These are phyloP conservation scores for Cydonia oblonga DNA, from an alignment of 331 rosid genomes.

Conservation along the genomic window DNA sequence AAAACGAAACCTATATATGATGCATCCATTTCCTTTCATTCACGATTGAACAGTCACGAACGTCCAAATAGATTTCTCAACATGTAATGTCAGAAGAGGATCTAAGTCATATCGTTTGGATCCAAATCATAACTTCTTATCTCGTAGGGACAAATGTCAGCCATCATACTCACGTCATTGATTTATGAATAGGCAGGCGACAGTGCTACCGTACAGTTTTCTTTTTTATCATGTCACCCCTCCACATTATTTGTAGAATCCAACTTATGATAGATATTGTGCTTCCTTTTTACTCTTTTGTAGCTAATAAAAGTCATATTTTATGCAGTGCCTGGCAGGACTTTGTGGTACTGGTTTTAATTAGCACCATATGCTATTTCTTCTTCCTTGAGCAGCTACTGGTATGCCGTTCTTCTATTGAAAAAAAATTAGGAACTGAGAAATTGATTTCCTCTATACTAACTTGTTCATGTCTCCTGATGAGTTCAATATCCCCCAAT, in stretches of 20 bases:
- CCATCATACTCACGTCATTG: background rate
- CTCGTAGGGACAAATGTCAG: background rate
- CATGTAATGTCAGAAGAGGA: background rate
- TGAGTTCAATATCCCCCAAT: background rate
- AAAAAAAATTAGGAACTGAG: conserved; percentile 7
- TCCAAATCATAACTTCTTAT: background rate
- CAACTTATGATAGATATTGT: background rate
- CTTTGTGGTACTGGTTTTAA: conserved; percentile 81
- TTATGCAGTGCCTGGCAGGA: conserved; percentile 91
- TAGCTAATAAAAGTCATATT: conserved; percentile 8
- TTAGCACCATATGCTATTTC: conserved; percentile 92
- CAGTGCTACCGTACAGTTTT: background rate
- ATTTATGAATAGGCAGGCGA: background rate
- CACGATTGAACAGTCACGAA: background rate
- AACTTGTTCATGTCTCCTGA: background rate
- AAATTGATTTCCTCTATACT: background rate
- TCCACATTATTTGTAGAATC: background rate
- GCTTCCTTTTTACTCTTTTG: background rate
- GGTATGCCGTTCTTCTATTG: conserved; percentile 45
- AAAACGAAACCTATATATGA: background rate
- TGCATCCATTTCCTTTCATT: background rate
- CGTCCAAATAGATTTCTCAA: background rate
- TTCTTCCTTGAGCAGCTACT: conserved; percentile 97
- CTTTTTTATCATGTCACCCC: background rate
- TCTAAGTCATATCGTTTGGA: background rate